Percentiles rank a stretch among this genome's conserved stretches.
Conservation (phyloP, 2,329 filamentous ascomycete species). For the Macroventuria anomochaeta region DNA sequence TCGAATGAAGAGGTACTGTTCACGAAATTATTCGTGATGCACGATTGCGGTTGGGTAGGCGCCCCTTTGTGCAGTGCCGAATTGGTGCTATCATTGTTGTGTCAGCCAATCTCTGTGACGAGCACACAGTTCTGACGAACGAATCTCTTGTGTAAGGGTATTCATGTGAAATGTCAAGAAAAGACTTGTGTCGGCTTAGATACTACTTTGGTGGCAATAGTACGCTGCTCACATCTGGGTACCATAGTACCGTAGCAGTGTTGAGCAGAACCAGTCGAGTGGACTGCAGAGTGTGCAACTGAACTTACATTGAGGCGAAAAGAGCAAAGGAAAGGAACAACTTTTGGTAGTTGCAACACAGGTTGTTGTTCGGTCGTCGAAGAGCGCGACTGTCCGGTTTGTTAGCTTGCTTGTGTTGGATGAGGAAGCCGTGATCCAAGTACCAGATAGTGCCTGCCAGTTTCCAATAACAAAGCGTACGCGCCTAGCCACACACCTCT, state of each 20-base stretch:
- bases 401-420: not conserved
- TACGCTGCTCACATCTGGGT: not conserved
- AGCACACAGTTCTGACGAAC: not conserved
- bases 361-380: conserved; percentile 7
- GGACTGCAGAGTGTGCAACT: not conserved
- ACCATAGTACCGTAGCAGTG: too few species aligned
- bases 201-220: not conserved
- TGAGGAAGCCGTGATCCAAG: not conserved
- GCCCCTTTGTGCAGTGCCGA: conserved; percentile 32
- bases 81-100: conserved; percentile 44
- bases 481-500: conserved; percentile 5
- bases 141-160: not conserved
- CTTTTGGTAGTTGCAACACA: not conserved
- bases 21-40: conserved; percentile 5
- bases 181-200: not conserved
- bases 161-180: not conserved
- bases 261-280: not conserved
- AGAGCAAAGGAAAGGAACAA: not conserved
- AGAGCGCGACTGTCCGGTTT: conserved; percentile 8
- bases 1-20: not conserved
- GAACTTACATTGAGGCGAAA: conserved; percentile 5
- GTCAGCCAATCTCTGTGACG: conserved; percentile 16
- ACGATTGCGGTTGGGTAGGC: conserved; percentile 10
- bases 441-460: conserved; percentile 5
- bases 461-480: not conserved